Base-by-base conservation (phyloP, 345 rosid genomes). In the Rubroshorea leprosula region DNA sequence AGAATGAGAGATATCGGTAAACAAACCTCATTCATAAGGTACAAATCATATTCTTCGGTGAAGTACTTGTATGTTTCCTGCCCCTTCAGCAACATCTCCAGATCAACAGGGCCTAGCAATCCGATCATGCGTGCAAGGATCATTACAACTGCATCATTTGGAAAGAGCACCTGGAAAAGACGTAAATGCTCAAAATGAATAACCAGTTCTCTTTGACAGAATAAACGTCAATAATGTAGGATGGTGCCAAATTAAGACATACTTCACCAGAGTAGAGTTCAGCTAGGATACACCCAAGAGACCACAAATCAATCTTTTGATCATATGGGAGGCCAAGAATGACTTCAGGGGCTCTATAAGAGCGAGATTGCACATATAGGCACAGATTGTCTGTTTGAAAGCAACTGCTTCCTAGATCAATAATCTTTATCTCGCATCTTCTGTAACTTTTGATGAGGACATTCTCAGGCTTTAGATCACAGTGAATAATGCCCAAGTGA, bases 331-430 rank as follows among this genome's bases (percentile, higher is more conserved):
- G 89, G 43, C 99, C 97, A 2, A 87, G 76, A 58, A 89, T 93
- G 64, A 93, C 99, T 79, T 93, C 97, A 0, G 99, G 99, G 47
- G 99, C 96, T 79, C 97, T 76, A 52, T 93, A 93, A 51, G 99
- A 93, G 49, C 96, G 96, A 3, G 99, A 87, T 61, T 89, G 99
- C 26, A 89, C 96, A 24, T 93, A 93, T 27, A 83, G 70, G 57
- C 96, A 83, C 60, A 93, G 66, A 74, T 76, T 82, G 76, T 93
- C 97, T 0, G 89, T 74, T 49, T 62, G 78, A 69, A 93, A 93
- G 76, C 99, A 89, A 63, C 99, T 93, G 76, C 97, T 89, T 65
- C 99, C 99, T 15, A 93, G 97, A 74, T 93, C 99, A n/a, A 93
- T 93, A 58, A 89, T 76, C 66, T 93, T 93, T 49, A 89, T 67